Percentiles rank a stretch among this genome's conserved stretches.
These are phyloP conservation scores for Xerocomellus intermedius DNA, from an alignment of 768 basidiomycete species.

Conservation along the genomic window DNA sequence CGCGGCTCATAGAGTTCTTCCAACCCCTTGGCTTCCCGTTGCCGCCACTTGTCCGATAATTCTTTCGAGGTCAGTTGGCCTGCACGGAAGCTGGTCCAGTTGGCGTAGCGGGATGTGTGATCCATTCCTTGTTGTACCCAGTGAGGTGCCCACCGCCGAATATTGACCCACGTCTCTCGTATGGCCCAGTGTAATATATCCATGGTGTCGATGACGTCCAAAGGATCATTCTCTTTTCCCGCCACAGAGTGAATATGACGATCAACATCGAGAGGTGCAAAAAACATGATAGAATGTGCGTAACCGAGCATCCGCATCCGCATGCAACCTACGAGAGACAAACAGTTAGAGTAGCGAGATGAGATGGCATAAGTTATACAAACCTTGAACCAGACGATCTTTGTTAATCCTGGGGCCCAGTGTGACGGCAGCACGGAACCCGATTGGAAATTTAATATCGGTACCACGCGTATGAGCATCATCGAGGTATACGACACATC, in stretches of 20 bases:
- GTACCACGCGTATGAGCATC: conserved; percentile 41
- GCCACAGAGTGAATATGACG: conserved; percentile 31
- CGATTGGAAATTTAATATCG: conserved; percentile 35
- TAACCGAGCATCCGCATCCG: conserved; percentile 48
- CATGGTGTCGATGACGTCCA: conserved; percentile 3
- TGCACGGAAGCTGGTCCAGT: conserved; percentile 14
- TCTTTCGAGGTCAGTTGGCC: neutral
- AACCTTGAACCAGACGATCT: conserved; percentile 36
- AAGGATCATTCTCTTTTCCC: conserved; percentile 1
- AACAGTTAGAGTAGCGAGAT: neutral
- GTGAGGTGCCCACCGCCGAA: conserved; percentile 38
- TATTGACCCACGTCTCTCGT: conserved; percentile 41
- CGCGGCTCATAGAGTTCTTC: conserved; percentile 33
- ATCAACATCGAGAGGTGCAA: conserved; percentile 43
- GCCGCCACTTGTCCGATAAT: conserved; percentile 35
- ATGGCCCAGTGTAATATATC: conserved; percentile 47
- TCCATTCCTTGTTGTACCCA: conserved; percentile 41
- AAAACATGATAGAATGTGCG: conserved; percentile 47
- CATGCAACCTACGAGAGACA: conserved; percentile 44
- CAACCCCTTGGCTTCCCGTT: conserved; percentile 38
- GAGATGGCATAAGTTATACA: neutral
- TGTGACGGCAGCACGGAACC: conserved; percentile 36
- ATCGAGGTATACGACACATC: conserved; percentile 38
- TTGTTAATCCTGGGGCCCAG: conserved; percentile 11
- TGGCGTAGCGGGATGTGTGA: conserved; percentile 11